Conservation (phyloP, 2,329 filamentous ascomycete species). For the Leptographium wingfieldii region DNA sequence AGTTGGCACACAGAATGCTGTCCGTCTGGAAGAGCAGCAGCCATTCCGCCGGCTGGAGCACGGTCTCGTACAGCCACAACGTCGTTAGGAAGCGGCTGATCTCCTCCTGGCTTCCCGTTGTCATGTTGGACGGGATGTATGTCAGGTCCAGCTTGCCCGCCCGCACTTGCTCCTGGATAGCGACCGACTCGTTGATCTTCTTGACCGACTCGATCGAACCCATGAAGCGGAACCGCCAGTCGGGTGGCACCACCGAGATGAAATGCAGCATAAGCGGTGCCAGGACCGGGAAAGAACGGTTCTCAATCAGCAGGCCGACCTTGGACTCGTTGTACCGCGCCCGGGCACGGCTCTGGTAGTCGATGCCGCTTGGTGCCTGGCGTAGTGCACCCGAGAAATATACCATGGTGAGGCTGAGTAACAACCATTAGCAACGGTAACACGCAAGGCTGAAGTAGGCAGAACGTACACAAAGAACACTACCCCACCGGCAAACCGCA, state of each 20-base stretch:
- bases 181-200: constrained; percentile 29
- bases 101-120: constrained; percentile 35
- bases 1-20: constrained; percentile 43
- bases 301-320: constrained; percentile 43
- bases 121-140: constrained; percentile 39
- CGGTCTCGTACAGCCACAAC: constrained; percentile 37
- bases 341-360: constrained; percentile 19
- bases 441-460: not conserved
- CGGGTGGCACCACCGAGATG: constrained; percentile 41
- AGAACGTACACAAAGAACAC: constrained; percentile 21
- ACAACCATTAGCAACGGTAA: not conserved
- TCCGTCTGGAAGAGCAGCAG: constrained; percentile 43
- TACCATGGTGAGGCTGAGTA: not conserved
- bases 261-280: constrained; percentile 43
- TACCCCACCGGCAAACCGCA: constrained; percentile 18
- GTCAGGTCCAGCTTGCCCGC: constrained; percentile 37
- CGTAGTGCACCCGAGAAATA: constrained; percentile 8
- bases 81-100: constrained; percentile 40
- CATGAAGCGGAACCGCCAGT: constrained; percentile 47
- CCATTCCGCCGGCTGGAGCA: constrained; percentile 38
- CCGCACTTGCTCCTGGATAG: constrained; percentile 30
- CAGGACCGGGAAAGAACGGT: constrained; percentile 34
- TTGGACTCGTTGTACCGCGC: constrained; percentile 35
- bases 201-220: constrained; percentile 33
- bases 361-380: constrained; percentile 15